Evolutionary conservation across 2,329 filamentous ascomycete species (phyloP), one percentile per base, ranked within the genome.

Genomic region (Colletotrichum sidae): DNA sequence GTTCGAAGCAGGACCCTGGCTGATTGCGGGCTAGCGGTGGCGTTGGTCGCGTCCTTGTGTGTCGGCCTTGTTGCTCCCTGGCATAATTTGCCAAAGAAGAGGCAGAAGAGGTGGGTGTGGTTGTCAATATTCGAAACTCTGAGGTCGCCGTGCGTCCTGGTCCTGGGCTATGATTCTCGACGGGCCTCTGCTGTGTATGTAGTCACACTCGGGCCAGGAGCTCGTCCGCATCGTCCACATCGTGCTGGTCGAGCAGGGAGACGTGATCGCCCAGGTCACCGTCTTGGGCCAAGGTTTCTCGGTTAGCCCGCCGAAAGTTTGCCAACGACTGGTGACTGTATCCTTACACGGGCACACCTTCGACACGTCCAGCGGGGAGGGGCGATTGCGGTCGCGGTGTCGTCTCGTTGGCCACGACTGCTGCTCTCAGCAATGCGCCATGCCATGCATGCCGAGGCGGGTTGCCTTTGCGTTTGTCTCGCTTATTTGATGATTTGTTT

Each of bases 241-340:
- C 37, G 15, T 45, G 39, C 55, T 59, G 52, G 56, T 10, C 35
- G 17, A 17, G 38, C 46, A 34, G 38, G 55, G 45, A 47, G 41
- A 55, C 17, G 13, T 46, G 46, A 62, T 56, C 46, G 37, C 53
- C 42, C 15, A 56, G 52, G 53, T 44, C 41, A 35, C 52, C 58
- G 25, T 56, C 41, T 37, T 46, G 13, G 35, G 41, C 37, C 52
- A 62, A 62, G 58, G 58, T 55, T 56, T 58, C 45, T 61, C 58
- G 62, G 58, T 56, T 62, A 35, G 41, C 46, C 33, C n/a, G 62
- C 41, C 51, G 57, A 56, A 62, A 56, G 39, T 52, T 56, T 62
- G 58, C 39, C 46, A 25, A 25, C 25, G 25, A 25, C 25, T 35
- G 25, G 11, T 41, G 37, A 41, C 37, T 11, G 37, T 38, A 17